Evolutionary conservation across 495 filamentous ascomycete species (phyloP), one percentile per base, ranked within the genome.

Genomic region (Symbiotaphrina buchneri): DNA sequence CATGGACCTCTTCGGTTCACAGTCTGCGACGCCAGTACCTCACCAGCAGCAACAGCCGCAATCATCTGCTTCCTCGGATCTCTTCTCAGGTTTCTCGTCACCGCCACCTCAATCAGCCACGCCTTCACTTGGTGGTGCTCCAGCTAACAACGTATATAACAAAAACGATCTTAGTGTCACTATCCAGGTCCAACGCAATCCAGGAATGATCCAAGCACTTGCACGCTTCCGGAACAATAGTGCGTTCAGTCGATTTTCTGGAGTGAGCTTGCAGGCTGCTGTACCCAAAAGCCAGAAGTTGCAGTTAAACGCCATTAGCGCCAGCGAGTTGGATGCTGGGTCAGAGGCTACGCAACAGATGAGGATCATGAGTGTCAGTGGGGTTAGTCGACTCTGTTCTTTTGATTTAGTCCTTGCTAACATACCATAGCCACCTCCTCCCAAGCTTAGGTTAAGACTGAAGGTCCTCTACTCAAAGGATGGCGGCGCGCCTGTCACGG

Each of bases 201-300:
- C 73, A 3, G 73, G 66, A 19, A 59, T 58, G 4, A 59, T 79
- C 10, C 81, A 91, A 44, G 71, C 91, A 6, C 54, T 74, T 18
- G 79, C 81, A 11, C 68, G 76, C 4, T 94, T 97, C 63, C 59
- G 61, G 10, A 95, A 94, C 47, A 59, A 52, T 1, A 73, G 70
- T 10, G 65, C 63, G 32, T 67, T 71, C 30, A 56, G 56, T 18
- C 44, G 51, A n/a, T 60, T 95, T 28, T 60, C 67, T 10, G 63
- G 55, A 21, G 76, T 94, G 11, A 72, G 71, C 4, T 46, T 97
- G 31, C 90, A 95, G 50, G 90, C 84, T 28, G 87, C 87, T 3
- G 87, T 95, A 37, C 90, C 87, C 4, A 94, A 93, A 56, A 81
- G 72, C 21, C 90, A 95, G 52, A 85, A 79, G 43, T 48, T 97